Evolutionary conservation across 2,329 filamentous ascomycete species (phyloP).

Genomic region (Penicillium sp.): DNA sequence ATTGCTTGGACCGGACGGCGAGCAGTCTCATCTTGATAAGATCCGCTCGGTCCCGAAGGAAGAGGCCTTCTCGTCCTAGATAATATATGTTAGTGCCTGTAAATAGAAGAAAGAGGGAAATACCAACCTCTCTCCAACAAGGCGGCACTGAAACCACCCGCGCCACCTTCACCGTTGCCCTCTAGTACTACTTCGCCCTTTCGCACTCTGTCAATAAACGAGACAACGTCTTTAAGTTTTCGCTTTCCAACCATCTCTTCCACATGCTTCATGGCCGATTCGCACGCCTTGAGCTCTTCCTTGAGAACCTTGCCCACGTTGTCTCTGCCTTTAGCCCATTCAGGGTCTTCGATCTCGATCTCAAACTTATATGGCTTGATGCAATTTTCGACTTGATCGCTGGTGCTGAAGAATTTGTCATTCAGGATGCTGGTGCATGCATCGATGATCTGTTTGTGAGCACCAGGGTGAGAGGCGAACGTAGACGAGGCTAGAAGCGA

Average conservation of each 20-base stretch:
- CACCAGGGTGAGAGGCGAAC: constrained; percentile 87
- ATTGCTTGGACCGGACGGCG: constrained; percentile 88
- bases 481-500: constrained; percentile 74
- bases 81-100: neutral
- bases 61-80: constrained; percentile 83
- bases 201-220: constrained; percentile 84
- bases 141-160: constrained; percentile 87
- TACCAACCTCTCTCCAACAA: constrained; percentile 74
- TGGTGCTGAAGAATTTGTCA: constrained; percentile 93
- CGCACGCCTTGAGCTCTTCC: constrained; percentile 79
- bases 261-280: constrained; percentile 70
- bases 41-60: constrained; percentile 86
- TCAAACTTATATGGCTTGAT: constrained; percentile 99
- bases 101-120: constrained; percentile 6
- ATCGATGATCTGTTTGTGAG: constrained; percentile 86
- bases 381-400: constrained; percentile 96
- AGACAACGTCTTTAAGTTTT: constrained; percentile 85
- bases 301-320: constrained; percentile 80
- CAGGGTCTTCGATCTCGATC: constrained; percentile 86
- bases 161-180: constrained; percentile 77
- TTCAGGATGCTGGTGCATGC: constrained; percentile 87
- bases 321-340: constrained; percentile 83
- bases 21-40: constrained; percentile 86
- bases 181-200: constrained; percentile 83
- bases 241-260: constrained; percentile 75